phyloP scores from a whole-genome alignment of 192 early-diverging fungal genomes.

The Funneliformis geosporum region DNA sequence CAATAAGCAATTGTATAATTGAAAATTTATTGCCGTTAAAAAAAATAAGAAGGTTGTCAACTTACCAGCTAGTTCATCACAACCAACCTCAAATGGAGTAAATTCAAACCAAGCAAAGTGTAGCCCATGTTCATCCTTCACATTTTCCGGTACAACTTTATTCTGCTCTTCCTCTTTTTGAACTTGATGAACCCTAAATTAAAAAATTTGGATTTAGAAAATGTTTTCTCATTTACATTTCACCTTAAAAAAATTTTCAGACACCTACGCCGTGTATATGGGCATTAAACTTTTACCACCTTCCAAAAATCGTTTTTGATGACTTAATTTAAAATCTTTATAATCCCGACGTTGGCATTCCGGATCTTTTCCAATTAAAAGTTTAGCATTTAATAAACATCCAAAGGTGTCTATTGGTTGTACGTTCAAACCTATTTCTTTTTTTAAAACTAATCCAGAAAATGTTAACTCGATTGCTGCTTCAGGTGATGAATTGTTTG shows the following conservation, averaged over 20 bases:
- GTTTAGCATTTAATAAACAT: slow-evolving; percentile 44
- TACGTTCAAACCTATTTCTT: slow-evolving; percentile 34
- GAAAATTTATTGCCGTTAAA: not conserved
- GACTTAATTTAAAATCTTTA: slow-evolving; percentile 52
- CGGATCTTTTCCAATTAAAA: slow-evolving; percentile 45
- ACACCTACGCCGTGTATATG: slow-evolving; percentile 63
- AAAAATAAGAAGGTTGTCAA: not conserved
- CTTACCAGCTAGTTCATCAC: slow-evolving; percentile 67
- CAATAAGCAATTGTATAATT: not conserved
- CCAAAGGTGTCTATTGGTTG: slow-evolving; percentile 63
- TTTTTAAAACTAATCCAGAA: slow-evolving; percentile 45
- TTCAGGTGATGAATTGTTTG: slow-evolving; percentile 36
- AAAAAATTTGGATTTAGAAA: too few species aligned
- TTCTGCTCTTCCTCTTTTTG: slow-evolving; percentile 44
- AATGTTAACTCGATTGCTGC: slow-evolving; percentile 44
- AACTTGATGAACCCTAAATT: slow-evolving; percentile 59
- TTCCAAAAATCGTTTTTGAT: slow-evolving; percentile 56
- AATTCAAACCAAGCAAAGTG: slow-evolving; percentile 83
- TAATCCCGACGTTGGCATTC: slow-evolving; percentile 41
- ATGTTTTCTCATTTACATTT: too few species aligned
- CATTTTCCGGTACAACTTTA: slow-evolving; percentile 8
- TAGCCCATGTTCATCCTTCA: slow-evolving; percentile 38
- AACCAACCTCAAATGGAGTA: slow-evolving; percentile 78
- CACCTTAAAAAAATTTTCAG: not conserved
- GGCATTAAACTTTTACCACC: slow-evolving; percentile 70